A percentile compares a stretch with the other conserved stretches of the same genome.
Evolutionary conservation across 139 green algal genomes (phyloP).

Genomic region (Asterochloris sp.): DNA sequence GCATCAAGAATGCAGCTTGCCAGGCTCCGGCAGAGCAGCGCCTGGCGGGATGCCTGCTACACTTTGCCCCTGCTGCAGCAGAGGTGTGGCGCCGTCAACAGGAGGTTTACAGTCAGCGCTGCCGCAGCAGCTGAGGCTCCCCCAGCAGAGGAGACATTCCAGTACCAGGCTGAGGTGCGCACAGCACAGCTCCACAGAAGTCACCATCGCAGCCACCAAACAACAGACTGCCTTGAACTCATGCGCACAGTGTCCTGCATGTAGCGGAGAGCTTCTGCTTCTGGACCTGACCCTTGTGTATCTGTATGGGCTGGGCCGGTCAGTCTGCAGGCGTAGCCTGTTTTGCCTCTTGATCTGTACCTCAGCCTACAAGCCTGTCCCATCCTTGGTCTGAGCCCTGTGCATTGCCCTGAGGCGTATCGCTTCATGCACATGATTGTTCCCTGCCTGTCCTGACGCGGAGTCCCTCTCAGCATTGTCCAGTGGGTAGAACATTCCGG

Average conservation of each 20-base stretch:
- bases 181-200: neutral
- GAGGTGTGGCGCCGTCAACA: neutral
- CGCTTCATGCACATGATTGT: neutral
- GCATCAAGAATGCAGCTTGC: no score
- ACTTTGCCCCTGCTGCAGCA: neutral
- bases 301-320: neutral
- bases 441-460: neutral
- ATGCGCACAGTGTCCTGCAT: neutral
- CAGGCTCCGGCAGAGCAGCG: no score
- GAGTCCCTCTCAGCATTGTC: neutral
- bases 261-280: neutral
- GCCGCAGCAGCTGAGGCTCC: neutral
- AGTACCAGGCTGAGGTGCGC: constrained; percentile 48
- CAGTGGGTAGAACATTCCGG: neutral
- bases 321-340: neutral
- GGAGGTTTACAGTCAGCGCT: neutral
- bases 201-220: neutral
- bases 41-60: neutral
- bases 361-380: neutral
- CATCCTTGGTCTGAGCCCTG: neutral
- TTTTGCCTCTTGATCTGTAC: neutral
- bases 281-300: neutral
- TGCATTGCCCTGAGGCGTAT: neutral
- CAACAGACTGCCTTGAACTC: neutral
- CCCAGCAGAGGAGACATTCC: constrained; percentile 34